Evolutionary conservation across 1,284 basidiomycete species (phyloP).

Genomic region (Ceratobasidium sp.): DNA sequence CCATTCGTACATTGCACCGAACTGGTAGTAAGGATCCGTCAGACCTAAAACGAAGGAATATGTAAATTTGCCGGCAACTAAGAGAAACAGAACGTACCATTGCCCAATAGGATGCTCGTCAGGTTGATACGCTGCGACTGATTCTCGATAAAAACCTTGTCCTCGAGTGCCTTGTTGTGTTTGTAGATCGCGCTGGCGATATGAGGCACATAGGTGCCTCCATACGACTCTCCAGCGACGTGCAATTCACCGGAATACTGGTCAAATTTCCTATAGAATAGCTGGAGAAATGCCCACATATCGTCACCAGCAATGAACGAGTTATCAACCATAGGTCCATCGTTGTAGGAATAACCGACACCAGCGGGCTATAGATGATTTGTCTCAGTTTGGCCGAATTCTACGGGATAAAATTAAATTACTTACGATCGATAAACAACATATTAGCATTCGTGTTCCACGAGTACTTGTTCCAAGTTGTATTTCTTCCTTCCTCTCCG

Average conservation of each 20-base stretch:
- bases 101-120: constrained; percentile 83
- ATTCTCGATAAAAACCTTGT: constrained; percentile 53
- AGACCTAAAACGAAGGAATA: constrained; percentile 53
- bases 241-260: constrained; percentile 75
- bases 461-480: constrained; percentile 78
- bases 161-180: constrained; percentile 68
- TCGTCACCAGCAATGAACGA: constrained; percentile 71
- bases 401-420: constrained; percentile 12
- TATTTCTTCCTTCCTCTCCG: constrained; percentile 74
- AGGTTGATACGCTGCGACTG: constrained; percentile 74
- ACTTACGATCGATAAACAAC: constrained; percentile 79
- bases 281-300: constrained; percentile 90
- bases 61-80: not conserved
- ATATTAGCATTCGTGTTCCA: constrained; percentile 76
- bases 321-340: constrained; percentile 74
- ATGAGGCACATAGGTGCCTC: constrained; percentile 85
- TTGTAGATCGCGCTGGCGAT: constrained; percentile 82
- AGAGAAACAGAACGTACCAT: constrained; percentile 61
- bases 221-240: constrained; percentile 75
- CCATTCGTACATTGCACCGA: constrained; percentile 83
- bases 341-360: constrained; percentile 90
- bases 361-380: constrained; percentile 69
- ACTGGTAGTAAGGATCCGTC: constrained; percentile 83
- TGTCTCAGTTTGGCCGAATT: not conserved
- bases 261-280: constrained; percentile 82